A percentile compares a stretch with the other conserved stretches of the same genome.
phyloP scores from a whole-genome alignment of 208 protist species.

The Wallacemonas sp. region DNA sequence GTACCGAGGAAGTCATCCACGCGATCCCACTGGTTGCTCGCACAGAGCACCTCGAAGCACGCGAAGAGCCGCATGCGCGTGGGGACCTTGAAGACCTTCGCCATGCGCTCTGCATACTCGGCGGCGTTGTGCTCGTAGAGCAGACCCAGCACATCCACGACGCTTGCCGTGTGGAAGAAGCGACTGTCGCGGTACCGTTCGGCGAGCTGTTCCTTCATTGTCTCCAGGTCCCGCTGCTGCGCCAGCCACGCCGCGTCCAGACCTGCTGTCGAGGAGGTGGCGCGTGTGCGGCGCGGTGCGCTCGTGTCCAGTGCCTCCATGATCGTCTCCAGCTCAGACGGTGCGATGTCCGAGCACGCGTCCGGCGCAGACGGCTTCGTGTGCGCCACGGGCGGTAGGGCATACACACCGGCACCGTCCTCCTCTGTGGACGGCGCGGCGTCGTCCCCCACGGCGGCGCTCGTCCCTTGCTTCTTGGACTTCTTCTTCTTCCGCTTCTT shows the following conservation, averaged over 20 bases:
- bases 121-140: constrained; percentile 28
- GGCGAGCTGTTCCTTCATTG: constrained; percentile 27
- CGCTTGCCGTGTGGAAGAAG: constrained; percentile 28
- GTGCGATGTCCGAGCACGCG: background rate
- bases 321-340: background rate
- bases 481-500: constrained; percentile 3
- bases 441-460: background rate
- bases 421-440: constrained; percentile 10
- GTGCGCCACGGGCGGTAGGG: background rate
- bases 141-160: constrained; percentile 26
- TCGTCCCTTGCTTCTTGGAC: constrained; percentile 15
- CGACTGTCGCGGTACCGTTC: constrained; percentile 24
- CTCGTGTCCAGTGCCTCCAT: background rate
- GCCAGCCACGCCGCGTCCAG: constrained; percentile 20
- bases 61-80: constrained; percentile 36
- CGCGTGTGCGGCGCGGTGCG: background rate
- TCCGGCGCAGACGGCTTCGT: background rate
- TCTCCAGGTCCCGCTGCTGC: constrained; percentile 20
- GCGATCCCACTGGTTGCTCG: constrained; percentile 27
- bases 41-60: constrained; percentile 40
- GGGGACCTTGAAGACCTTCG: constrained; percentile 25
- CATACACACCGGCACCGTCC: constrained; percentile 9
- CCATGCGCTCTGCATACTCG: constrained; percentile 16
- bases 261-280: background rate
- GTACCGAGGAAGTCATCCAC: constrained; percentile 34